A percentile compares a stretch with the other conserved stretches of the same genome.
Conservation (phyloP, 2,329 filamentous ascomycete genomes). For the Cladosporium phlei region DNA sequence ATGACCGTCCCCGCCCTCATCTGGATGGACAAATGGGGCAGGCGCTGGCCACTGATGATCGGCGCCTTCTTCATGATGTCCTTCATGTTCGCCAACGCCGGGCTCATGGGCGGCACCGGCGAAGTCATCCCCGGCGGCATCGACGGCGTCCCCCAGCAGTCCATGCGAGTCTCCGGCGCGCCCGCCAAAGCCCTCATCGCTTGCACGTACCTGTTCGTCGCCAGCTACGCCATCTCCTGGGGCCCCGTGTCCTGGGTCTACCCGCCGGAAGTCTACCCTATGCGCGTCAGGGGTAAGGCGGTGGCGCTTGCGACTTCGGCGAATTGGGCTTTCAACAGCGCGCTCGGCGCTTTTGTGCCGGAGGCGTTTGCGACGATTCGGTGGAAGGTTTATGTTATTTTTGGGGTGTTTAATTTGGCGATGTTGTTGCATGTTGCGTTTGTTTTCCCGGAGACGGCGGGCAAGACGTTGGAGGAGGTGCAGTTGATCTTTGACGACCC, state of each 20-base stretch:
- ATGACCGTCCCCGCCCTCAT: constrained; percentile 74
- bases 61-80: constrained; percentile 61
- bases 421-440: constrained; percentile 58
- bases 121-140: constrained; percentile 35
- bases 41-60: constrained; percentile 61
- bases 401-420: constrained; percentile 59
- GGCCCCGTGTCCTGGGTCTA: constrained; percentile 64
- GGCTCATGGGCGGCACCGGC: constrained; percentile 59
- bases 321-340: constrained; percentile 58
- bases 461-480: constrained; percentile 73
- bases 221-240: constrained; percentile 59
- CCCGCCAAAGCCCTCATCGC: constrained; percentile 48
- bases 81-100: constrained; percentile 59
- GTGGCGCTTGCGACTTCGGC: constrained; percentile 54
- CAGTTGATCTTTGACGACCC: constrained; percentile 61
- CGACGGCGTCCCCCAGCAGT: constrained; percentile 37
- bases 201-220: constrained; percentile 68
- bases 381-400: constrained; percentile 62
- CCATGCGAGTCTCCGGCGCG: constrained; percentile 35
- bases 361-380: constrained; percentile 56
- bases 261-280: constrained; percentile 59
- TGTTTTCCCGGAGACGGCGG: constrained; percentile 63
- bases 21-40: constrained; percentile 71
- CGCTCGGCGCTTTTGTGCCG: constrained; percentile 55
- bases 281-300: constrained; percentile 56